phyloP scores from a whole-genome alignment of 805 yeast species.

The Wickerhamiella nectarea region DNA sequence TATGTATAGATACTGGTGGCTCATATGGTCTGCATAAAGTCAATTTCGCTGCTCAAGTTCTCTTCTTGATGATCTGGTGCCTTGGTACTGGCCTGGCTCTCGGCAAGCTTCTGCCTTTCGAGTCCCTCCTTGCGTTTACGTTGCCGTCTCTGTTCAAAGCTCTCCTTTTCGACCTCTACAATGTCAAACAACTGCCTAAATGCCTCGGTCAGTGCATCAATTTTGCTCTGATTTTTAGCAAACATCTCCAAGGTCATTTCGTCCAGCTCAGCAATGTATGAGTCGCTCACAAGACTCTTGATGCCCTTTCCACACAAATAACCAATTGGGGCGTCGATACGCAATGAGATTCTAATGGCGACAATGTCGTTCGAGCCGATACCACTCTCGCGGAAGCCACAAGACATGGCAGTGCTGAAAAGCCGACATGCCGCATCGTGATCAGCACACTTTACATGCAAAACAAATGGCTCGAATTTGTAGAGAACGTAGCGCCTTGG shows the following conservation, averaged over 20 bases:
- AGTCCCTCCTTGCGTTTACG: slow-evolving; percentile 39
- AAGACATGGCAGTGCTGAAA: slow-evolving; percentile 59
- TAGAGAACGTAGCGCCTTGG: slow-evolving; percentile 47
- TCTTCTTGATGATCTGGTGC: too few species aligned
- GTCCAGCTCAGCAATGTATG: slow-evolving; percentile 41
- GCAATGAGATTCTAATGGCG: slow-evolving; percentile 61
- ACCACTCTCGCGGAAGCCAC: slow-evolving; percentile 82
- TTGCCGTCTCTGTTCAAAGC: slow-evolving; percentile 43
- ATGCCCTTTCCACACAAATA: slow-evolving; percentile 28
- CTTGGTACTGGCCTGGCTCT: too few species aligned
- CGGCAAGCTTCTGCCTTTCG: not conserved
- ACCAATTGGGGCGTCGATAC: slow-evolving; percentile 68
- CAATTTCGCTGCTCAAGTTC: too few species aligned
- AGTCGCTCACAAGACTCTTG: slow-evolving; percentile 35
- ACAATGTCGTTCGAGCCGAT: slow-evolving; percentile 68
- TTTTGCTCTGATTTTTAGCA: slow-evolving; percentile 46
- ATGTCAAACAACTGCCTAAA: slow-evolving; percentile 23
- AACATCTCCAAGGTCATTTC: slow-evolving; percentile 49
- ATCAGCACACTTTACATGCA: slow-evolving; percentile 69
- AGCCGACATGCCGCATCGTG: slow-evolving; percentile 43
- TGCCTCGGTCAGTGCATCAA: slow-evolving; percentile 31
- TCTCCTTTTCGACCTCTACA: slow-evolving; percentile 25
- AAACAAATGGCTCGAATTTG: slow-evolving; percentile 74
- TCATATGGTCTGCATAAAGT: too few species aligned
- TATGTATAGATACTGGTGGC: too few species aligned